These are phyloP conservation scores for Ilex asprella DNA, from an alignment of 257 asterid genomes.

Conservation along the genomic window DNA sequence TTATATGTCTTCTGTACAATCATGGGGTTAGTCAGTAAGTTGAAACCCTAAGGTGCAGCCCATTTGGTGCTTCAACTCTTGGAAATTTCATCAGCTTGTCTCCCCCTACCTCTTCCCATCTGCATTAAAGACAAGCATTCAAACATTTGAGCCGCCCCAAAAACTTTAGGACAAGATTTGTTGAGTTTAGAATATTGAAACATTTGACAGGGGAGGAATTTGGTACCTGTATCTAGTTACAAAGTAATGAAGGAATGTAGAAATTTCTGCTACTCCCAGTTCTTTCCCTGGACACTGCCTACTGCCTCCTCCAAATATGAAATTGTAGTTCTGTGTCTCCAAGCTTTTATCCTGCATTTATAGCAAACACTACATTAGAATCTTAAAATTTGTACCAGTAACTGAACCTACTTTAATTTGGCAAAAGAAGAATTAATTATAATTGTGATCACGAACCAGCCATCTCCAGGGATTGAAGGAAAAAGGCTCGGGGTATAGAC, in stretches of 20 bases:
- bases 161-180: too few relatives aligned
- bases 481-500: conserved; percentile 75
- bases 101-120: conserved; percentile 91
- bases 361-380: too few relatives aligned
- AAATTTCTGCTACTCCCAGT: conserved; percentile 94
- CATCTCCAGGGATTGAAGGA: conserved; percentile 97
- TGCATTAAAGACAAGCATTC: conserved; percentile 1
- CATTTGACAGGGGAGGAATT: too few relatives aligned
- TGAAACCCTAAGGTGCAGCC: conserved; percentile 72
- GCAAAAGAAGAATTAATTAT: not conserved
- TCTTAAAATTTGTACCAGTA: too few relatives aligned
- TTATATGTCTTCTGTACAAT: conserved; percentile 30
- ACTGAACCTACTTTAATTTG: too few relatives aligned
- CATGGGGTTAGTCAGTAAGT: conserved; percentile 27
- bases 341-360: conserved; percentile 15
- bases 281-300: conserved; percentile 98
- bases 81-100: conserved; percentile 82
- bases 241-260: conserved; percentile 91
- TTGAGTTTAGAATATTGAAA: too few relatives aligned
- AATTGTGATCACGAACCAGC: conserved; percentile 57
- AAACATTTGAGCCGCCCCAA: too few relatives aligned
- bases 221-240: conserved; percentile 70
- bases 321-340: conserved; percentile 68
- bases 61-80: conserved; percentile 95
- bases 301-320: conserved; percentile 94